Evolutionary conservation across 106 monocot species (phyloP), one percentile per base, ranked within the genome.

Genomic region (Acanthochlamys bracteata): DNA sequence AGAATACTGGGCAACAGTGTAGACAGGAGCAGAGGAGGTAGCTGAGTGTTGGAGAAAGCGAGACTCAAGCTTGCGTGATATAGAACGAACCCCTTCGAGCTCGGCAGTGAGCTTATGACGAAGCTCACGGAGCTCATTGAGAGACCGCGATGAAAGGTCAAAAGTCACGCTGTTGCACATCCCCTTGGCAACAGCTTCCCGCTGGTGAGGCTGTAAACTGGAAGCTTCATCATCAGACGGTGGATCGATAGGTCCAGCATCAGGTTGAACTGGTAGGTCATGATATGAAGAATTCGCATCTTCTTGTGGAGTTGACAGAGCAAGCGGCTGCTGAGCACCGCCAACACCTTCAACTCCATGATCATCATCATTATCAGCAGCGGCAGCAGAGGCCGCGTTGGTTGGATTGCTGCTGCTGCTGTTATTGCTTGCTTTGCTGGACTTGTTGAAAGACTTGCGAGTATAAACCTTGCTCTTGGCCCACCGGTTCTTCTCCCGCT

Each of bases 391-490:
- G 42, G 66, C 41, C 11, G 10, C 45, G 56, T 42, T 54, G 60
- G 23, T 49, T 25, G 63, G 69, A 33, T 33, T 33, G 33, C 6
- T 33, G 33, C 6, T 33, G 33, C 6, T 33, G 1, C 6, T 33
- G 33, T 33, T 33, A 33, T 33, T 33, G 33, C 6, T 33, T 1
- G 33, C 33, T 10, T 73, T 81, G 42, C 67, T 9, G 57, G 74
- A 43, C 52, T 89, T 80, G 72, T 78, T 86, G 66, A 60, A 57
- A 66, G 81, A 79, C 53, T 93, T 93, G 39, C 93, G 80, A 11
- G 83, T 81, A 72, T 94, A 94, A 3, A 94, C 89, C 71, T 89
- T 89, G 79, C 73, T 83, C 66, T 89, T 85, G 41, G 52, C 57
- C 85, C 85, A 89, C 20, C 85, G 73, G 26, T 74, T 78, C 73